Base-by-base conservation (phyloP, 352 stramenopile genomes). In the Thalassiosira hispida region DNA sequence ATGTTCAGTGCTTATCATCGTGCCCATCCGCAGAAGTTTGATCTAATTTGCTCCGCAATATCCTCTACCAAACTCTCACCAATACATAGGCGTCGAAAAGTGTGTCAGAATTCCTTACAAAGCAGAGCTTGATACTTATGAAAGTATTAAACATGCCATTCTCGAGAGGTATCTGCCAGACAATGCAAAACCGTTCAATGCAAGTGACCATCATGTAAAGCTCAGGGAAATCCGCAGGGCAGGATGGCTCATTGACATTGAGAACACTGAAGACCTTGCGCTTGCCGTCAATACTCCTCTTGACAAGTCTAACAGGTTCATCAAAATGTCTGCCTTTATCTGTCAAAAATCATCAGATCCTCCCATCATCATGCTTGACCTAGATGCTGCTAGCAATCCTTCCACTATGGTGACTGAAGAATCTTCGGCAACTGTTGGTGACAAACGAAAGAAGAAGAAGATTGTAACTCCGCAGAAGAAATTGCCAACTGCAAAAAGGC, bases 181-280 rank as follows among this genome's bases (percentile, higher is more conserved):
- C 23, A 27, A 67, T 20, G 59, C 27, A 20, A 47, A 67, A 42
- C 59, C 59, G 12, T 31, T 55, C 59, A 12, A 25, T 60, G 59
- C 35, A 42, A 22, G 35, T 12, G 59, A 67, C 25, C 61, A 61
- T 27, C 6, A 20, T 29, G 27, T 67, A n/a, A 55, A 67, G 59
- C 22, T 67, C 16, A 18, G 9, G 4, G 59, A 67, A 16, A 67
- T 67, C n/a, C 4, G 59, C 6, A 27, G 61, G 6, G n/a, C 35
- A 52, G 5, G 4, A 61, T 67, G 59, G 59, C 23, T 27, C 14
- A 67, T 67, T 42, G 59, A 67, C 12, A 67, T 67, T 60, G 27
- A 51, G 12, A 67, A 55, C 23, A 29, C 27, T 27, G 33, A 14
- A 29, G 59, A 67, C 35, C 25, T 67, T 18, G 12, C 12, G 14